Conservation (phyloP, 1,284 basidiomycete genomes). For the Melampsora americana region DNA sequence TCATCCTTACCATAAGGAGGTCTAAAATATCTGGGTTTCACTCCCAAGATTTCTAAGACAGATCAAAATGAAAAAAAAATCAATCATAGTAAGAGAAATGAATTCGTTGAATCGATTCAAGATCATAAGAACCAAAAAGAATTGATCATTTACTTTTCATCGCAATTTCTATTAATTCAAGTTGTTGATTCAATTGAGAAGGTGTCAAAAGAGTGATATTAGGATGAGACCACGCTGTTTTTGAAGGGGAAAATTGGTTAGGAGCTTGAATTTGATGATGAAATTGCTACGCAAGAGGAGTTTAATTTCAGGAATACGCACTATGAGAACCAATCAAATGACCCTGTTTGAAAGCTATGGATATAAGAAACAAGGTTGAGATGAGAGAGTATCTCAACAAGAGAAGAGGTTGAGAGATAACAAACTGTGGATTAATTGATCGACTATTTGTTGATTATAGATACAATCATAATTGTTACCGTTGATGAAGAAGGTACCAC, state of each 20-base stretch:
- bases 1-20: slow-evolving; percentile 30
- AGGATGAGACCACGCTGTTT: slow-evolving; percentile 37
- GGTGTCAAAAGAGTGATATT: slow-evolving; percentile 16
- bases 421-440: not conserved
- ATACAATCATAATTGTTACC: slow-evolving; percentile 6
- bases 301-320: not conserved
- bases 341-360: not conserved
- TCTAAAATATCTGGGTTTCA: slow-evolving; percentile 36
- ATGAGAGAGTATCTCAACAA: not conserved
- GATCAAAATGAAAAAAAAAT: not conserved
- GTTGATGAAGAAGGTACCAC: not conserved
- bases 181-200: slow-evolving; percentile 16
- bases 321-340: slow-evolving; percentile 2
- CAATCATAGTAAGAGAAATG: not conserved
- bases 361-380: not conserved
- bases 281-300: too few species aligned
- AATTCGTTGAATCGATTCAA: not conserved
- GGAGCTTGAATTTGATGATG: too few species aligned
- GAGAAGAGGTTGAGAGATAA: not conserved
- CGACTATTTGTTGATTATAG: not conserved
- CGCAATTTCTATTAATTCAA: slow-evolving; percentile 29
- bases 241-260: not conserved
- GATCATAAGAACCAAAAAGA: not conserved
- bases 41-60: slow-evolving; percentile 35
- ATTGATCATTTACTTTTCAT: slow-evolving; percentile 13